Percentiles rank a stretch among this genome's conserved stretches.
These are phyloP conservation scores for Albifimbria verrucaria DNA, from an alignment of 2,329 filamentous ascomycete genomes.

Conservation along the genomic window DNA sequence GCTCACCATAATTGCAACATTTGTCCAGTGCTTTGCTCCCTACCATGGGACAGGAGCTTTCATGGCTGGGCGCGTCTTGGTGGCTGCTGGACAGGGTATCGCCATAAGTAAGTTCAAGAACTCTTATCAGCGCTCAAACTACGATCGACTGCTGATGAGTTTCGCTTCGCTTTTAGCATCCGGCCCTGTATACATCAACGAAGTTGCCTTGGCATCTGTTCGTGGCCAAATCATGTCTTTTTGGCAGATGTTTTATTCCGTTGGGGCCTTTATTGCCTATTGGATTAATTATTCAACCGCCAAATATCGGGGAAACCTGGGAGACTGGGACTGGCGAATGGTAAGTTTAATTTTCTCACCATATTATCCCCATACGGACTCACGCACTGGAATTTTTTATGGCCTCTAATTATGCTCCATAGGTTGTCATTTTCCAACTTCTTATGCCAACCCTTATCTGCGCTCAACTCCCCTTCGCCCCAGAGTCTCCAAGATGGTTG, in stretches of 20 bases:
- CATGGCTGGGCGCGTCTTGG: conserved; percentile 64
- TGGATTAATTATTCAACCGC: conserved; percentile 62
- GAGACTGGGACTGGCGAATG: conserved; percentile 72
- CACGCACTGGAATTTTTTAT: no score
- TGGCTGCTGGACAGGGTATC: conserved; percentile 70
- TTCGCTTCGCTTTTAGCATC: conserved; percentile 34
- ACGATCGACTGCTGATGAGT: no score
- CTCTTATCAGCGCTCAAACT: background rate
- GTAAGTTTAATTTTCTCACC: no score
- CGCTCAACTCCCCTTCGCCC: conserved; percentile 59
- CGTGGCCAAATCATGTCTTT: conserved; percentile 64
- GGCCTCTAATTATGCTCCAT: no score
- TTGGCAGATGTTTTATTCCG: conserved; percentile 65
- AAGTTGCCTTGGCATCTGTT: conserved; percentile 61
- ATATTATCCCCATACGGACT: no score
- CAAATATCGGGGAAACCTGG: conserved; percentile 51
- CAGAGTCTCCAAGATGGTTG: conserved; percentile 68
- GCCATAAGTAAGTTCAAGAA: conserved; percentile 41
- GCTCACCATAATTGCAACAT: conserved; percentile 64
- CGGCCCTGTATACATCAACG: conserved; percentile 69
- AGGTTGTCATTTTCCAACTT: conserved; percentile 69
- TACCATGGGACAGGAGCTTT: conserved; percentile 60
- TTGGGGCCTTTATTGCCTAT: conserved; percentile 51
- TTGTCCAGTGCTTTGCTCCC: conserved; percentile 65
- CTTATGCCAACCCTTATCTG: conserved; percentile 64